phyloP scores from a whole-genome alignment of 306 rosid genomes.

The Fragaria iinumae region DNA sequence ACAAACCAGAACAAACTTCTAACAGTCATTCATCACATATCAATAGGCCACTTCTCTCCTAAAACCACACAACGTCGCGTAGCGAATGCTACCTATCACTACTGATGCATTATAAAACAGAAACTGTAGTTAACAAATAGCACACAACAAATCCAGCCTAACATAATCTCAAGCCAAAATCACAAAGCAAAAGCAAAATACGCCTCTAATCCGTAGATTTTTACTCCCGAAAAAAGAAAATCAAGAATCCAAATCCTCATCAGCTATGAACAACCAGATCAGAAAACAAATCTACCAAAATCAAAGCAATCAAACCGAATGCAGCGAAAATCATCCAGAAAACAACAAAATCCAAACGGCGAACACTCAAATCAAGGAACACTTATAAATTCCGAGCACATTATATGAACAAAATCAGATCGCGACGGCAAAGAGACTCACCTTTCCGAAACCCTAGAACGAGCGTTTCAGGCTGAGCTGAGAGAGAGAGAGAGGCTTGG shows the following conservation, averaged over 20 bases:
- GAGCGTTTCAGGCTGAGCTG: constrained; percentile 8
- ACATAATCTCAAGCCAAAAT: not conserved
- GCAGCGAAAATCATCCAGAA: not conserved
- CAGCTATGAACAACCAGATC: constrained; percentile 5
- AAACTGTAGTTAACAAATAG: not conserved
- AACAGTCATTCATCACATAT: not conserved
- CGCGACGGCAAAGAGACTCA: not conserved
- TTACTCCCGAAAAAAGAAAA: not conserved
- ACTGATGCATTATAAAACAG: not conserved
- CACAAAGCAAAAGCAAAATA: not conserved
- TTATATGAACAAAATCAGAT: constrained; percentile 1
- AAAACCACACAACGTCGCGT: not conserved
- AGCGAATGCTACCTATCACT: not conserved
- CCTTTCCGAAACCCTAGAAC: constrained; percentile 18
- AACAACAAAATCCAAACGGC: not conserved
- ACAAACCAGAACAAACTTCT: not conserved
- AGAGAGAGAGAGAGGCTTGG: not conserved
- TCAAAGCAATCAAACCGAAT: constrained; percentile 3
- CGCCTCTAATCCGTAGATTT: not conserved
- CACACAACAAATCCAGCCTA: not conserved
- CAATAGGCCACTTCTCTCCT: not conserved
- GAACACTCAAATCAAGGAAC: not conserved
- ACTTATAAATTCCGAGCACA: not conserved
- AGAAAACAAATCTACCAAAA: not conserved
- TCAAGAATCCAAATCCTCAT: not conserved